A percentile compares a stretch with the other conserved stretches of the same genome.
Conservation (phyloP, 2,329 filamentous ascomycete species). For the Verticillium klebahnii region DNA sequence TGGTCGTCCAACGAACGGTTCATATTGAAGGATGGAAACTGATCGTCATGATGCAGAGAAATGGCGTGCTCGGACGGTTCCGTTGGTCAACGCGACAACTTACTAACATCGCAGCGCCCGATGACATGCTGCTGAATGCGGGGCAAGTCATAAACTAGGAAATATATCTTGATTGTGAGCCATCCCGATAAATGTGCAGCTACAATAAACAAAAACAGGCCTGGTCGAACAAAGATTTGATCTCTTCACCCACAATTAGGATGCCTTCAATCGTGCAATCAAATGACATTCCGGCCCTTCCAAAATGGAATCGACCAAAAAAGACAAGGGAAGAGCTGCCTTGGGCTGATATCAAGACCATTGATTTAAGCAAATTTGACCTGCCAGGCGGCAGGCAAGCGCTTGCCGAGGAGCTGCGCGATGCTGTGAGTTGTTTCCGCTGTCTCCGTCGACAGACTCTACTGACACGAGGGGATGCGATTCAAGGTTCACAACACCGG, state of each 20-base stretch:
- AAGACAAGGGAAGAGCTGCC: slow-evolving; percentile 20
- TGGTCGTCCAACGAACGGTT: neutral
- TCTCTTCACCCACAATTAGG: neutral
- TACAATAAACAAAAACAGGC: too few relatives aligned
- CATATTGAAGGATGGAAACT: neutral
- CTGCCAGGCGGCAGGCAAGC: slow-evolving; percentile 44
- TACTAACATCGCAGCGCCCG: neutral
- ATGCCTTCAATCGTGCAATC: slow-evolving; percentile 9
- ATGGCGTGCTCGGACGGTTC: slow-evolving; percentile 11
- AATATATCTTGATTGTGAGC: neutral
- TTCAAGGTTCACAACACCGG: slow-evolving; percentile 27
- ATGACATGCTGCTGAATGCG: neutral
- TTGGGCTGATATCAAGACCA: slow-evolving; percentile 50
- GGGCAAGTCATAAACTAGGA: neutral
- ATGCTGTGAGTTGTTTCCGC: slow-evolving; percentile 31
- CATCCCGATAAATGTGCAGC: too few relatives aligned
- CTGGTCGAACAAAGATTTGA: too few relatives aligned
- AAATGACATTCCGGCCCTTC: slow-evolving; percentile 9
- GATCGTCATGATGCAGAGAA: slow-evolving; percentile 5
- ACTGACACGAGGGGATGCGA: neutral
- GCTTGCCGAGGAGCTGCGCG: slow-evolving; percentile 44
- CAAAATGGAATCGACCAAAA: slow-evolving; percentile 20
- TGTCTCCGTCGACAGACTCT: too few relatives aligned
- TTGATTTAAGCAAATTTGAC: slow-evolving; percentile 45
- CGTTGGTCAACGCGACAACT: neutral